Base-by-base conservation (phyloP, 2,329 filamentous ascomycete species). In the Myriosclerotinia duriaeana region DNA sequence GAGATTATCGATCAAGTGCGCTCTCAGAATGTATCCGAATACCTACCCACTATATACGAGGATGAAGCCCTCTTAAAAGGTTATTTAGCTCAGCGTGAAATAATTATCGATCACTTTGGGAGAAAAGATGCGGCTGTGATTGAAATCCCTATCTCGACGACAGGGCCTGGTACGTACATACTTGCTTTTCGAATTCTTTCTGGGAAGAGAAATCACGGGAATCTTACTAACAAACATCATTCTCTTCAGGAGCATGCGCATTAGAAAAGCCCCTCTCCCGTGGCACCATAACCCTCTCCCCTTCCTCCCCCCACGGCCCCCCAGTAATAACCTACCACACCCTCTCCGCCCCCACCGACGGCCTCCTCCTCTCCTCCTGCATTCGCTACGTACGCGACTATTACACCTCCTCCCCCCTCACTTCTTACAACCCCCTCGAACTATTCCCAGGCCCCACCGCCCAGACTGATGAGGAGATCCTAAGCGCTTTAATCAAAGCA, bases 251-350 rank as follows among this genome's bases (percentile, higher is more conserved):
- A 9, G 9, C 11, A 61, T 61, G 58, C 11, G 58, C 26, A 30
- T n/a, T 52, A 26, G 46, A 61, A 26, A 61, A 81, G 12, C 78
- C 78, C 14, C 77, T 80, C 66, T 77, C 79, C 1, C 73, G 78
- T 30, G 80, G 79, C 20, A 79, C 76, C 66, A 76, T 81, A 12
- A 79, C 81, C 67, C 74, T 83, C 67, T 67, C 72, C 38, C 72
- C 80, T 68, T 53, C 76, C 68, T 73, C 78, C 22, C 58, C 69
- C 7, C 52, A 20, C 11, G 66, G 46, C 2, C 34, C 60, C 22
- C 63, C 72, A 9, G 61, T 52, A 20, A 78, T 82, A 69, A 73
- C 81, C 65, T 79, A 79, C 2, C 78, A 78, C 60, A 80, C 79
- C 70, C 78, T 80, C 69, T 40, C 46, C 46, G 38, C 53, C 8